Evolutionary conservation across 495 filamentous ascomycete species (phyloP).

Genomic region (Sporormia fimetaria): DNA sequence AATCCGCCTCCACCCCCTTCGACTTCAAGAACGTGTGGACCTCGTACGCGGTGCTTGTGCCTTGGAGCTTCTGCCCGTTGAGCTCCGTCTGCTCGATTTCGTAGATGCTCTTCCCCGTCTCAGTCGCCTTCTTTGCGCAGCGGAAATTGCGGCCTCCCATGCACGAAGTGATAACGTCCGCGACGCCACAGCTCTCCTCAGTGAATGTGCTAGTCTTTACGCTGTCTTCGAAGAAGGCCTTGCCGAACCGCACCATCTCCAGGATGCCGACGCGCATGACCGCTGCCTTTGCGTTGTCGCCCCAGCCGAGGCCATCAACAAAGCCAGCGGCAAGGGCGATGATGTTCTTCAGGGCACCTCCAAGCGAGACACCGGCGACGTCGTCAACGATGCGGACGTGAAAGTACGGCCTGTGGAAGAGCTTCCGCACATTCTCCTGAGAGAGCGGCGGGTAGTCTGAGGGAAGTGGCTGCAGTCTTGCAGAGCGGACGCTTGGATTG

Average conservation of each 20-base stretch:
- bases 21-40: slow-evolving; percentile 79
- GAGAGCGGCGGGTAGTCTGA: slow-evolving; percentile 69
- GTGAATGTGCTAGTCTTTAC: slow-evolving; percentile 78
- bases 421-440: slow-evolving; percentile 62
- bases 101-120: slow-evolving; percentile 65
- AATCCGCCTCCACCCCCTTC: slow-evolving; percentile 65
- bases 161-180: slow-evolving; percentile 91
- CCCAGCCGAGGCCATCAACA: slow-evolving; percentile 92
- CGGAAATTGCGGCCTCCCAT: slow-evolving; percentile 85
- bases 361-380: slow-evolving; percentile 89
- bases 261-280: slow-evolving; percentile 91
- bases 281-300: slow-evolving; percentile 93
- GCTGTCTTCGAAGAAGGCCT: slow-evolving; percentile 76
- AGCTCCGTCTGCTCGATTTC: slow-evolving; percentile 82
- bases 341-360: slow-evolving; percentile 94
- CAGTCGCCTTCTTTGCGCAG: slow-evolving; percentile 78
- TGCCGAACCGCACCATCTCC: slow-evolving; percentile 91
- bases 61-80: slow-evolving; percentile 96
- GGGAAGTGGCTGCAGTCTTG: slow-evolving; percentile 59
- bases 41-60: slow-evolving; percentile 80
- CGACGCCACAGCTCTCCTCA: slow-evolving; percentile 90
- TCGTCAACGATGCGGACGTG: slow-evolving; percentile 86
- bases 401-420: slow-evolving; percentile 97
- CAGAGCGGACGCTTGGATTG: slow-evolving; percentile 41
- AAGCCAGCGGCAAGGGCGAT: slow-evolving; percentile 91